Evolutionary conservation across 1,284 basidiomycete species (phyloP).

Genomic region (Porodaedalea pini): DNA sequence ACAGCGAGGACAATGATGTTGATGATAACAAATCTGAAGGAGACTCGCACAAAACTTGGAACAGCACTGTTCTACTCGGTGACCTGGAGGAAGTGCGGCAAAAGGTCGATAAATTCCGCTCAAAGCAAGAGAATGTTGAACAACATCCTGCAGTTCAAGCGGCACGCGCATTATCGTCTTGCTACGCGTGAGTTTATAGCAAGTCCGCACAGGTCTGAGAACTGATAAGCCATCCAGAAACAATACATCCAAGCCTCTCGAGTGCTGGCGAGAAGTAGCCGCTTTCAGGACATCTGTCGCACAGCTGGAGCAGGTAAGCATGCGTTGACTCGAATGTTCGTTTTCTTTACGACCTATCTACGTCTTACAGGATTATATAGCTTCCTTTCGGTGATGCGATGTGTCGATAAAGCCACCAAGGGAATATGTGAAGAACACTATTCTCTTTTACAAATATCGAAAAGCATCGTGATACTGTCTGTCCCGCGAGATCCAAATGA

Average conservation of each 20-base stretch:
- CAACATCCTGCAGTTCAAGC: slow-evolving; percentile 32
- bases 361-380: slow-evolving; percentile 9
- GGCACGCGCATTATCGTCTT: slow-evolving; percentile 61
- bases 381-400: slow-evolving; percentile 14
- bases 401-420: background rate
- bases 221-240: slow-evolving; percentile 40
- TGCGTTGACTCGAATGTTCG: background rate
- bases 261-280: slow-evolving; percentile 77
- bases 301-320: slow-evolving; percentile 56
- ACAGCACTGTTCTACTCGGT: slow-evolving; percentile 57
- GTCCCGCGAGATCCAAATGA: too few relatives aligned
- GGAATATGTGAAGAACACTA: background rate
- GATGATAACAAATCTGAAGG: slow-evolving; percentile 36
- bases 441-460: too few relatives aligned
- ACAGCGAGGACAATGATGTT: slow-evolving; percentile 26
- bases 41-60: slow-evolving; percentile 31
- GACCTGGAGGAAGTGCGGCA: slow-evolving; percentile 69
- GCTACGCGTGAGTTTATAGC: slow-evolving; percentile 63
- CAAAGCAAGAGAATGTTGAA: slow-evolving; percentile 50
- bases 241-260: slow-evolving; percentile 56
- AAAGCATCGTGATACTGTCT: too few relatives aligned
- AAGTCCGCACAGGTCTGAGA: slow-evolving; percentile 1
- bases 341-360: slow-evolving; percentile 17
- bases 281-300: slow-evolving; percentile 70
- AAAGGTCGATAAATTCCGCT: slow-evolving; percentile 72